phyloP scores from a whole-genome alignment of 768 basidiomycete genomes.

The Mycena alexandri region DNA sequence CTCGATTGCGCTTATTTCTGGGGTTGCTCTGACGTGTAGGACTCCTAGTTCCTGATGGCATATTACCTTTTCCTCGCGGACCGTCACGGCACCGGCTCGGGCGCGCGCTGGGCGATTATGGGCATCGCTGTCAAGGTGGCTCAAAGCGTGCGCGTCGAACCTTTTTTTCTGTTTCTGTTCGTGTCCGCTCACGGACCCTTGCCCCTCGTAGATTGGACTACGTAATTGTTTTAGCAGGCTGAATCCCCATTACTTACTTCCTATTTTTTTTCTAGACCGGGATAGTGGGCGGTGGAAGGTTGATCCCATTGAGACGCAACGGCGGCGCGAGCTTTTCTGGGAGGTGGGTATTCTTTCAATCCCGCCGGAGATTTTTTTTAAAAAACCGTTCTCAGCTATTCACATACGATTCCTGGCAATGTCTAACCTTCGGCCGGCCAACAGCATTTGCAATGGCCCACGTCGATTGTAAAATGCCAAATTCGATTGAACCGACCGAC shows the following conservation, averaged over 20 bases:
- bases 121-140: constrained; percentile 78
- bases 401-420: constrained; percentile 69
- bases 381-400: constrained; percentile 46
- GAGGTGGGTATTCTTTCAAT: constrained; percentile 47
- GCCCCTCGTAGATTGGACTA: constrained; percentile 68
- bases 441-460: constrained; percentile 77
- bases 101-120: constrained; percentile 76
- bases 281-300: constrained; percentile 79
- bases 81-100: constrained; percentile 74
- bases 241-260: constrained; percentile 29
- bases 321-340: constrained; percentile 79
- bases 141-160: constrained; percentile 67
- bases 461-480: constrained; percentile 75
- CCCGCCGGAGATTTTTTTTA: constrained; percentile 26
- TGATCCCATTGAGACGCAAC: constrained; percentile 67
- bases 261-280: constrained; percentile 60
- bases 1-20: constrained; percentile 27
- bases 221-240: constrained; percentile 57
- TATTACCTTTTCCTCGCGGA: constrained; percentile 78
- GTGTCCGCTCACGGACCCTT: constrained; percentile 33
- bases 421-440: constrained; percentile 77
- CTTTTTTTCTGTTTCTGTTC: constrained; percentile 35
- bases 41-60: constrained; percentile 72
- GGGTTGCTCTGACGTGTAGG: constrained; percentile 30
- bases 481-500: constrained; percentile 59